A percentile compares a stretch with the other conserved stretches of the same genome.
phyloP scores from a whole-genome alignment of 2,329 filamentous ascomycete species.

The Fusarium protoensiforme region DNA sequence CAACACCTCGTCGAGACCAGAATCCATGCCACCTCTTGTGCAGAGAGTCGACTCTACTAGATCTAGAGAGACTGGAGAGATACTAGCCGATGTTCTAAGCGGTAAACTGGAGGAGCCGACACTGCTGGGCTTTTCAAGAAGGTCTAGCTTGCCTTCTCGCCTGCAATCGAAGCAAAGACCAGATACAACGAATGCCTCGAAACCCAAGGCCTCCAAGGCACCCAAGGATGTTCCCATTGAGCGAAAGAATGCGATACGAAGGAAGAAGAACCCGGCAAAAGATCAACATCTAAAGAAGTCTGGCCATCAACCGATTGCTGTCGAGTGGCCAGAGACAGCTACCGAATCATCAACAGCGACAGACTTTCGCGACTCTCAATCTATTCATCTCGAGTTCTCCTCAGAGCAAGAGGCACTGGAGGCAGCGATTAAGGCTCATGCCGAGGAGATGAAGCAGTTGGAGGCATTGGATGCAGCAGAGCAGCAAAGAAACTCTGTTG shows the following conservation, averaged over 20 bases:
- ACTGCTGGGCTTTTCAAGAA: constrained; percentile 14
- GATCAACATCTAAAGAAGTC: background rate
- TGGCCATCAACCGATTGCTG: constrained; percentile 1
- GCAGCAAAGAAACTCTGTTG: background rate
- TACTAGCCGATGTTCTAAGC: background rate
- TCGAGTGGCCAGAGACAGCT: constrained; percentile 16
- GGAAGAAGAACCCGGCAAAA: constrained; percentile 20
- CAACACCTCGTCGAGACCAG: background rate
- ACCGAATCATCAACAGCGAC: background rate
- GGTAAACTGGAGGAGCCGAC: background rate
- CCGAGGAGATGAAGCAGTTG: constrained; percentile 24
- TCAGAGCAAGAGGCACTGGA: constrained; percentile 31
- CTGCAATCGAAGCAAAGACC: constrained; percentile 41
- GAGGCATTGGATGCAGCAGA: constrained; percentile 18
- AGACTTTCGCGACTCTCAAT: background rate
- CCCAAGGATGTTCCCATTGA: constrained; percentile 15
- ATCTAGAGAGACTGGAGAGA: background rate
- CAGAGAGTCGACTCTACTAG: background rate
- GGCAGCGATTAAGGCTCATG: constrained; percentile 28
- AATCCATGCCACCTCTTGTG: background rate
- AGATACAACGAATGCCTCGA: background rate
- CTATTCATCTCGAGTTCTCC: constrained; percentile 9
- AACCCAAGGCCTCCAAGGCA: background rate
- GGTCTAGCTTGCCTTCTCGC: constrained; percentile 41
- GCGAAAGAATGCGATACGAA: constrained; percentile 32